phyloP scores from a whole-genome alignment of 371 early-diverging fungal genomes.

The Saksenaea vasiformis region DNA sequence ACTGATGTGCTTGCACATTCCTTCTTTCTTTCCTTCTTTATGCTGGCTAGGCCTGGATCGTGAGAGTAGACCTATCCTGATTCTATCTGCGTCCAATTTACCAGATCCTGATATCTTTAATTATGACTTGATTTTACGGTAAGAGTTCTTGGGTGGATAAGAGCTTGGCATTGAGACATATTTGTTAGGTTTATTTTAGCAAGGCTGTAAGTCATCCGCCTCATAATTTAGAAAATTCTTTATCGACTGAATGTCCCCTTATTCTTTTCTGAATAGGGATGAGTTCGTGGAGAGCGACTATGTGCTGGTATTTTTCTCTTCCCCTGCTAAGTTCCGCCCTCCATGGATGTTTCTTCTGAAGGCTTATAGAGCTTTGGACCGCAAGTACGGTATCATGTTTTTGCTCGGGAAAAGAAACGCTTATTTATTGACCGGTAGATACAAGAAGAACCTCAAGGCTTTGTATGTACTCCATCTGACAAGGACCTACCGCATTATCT shows the following conservation, averaged over 20 bases:
- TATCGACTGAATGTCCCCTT: background rate
- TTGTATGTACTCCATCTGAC: slow-evolving; percentile 85
- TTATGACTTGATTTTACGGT: slow-evolving; percentile 82
- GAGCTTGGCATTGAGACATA: background rate
- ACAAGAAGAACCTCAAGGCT: slow-evolving; percentile 91
- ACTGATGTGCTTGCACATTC: background rate
- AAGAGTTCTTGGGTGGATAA: slow-evolving; percentile 14
- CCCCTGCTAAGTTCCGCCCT: slow-evolving; percentile 77
- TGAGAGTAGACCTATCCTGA: slow-evolving; percentile 80
- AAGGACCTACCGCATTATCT: slow-evolving; percentile 38
- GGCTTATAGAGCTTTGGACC: slow-evolving; percentile 78
- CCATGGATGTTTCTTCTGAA: slow-evolving; percentile 83
- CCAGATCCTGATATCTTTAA: slow-evolving; percentile 76
- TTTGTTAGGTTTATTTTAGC: slow-evolving; percentile 37
- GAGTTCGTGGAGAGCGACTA: slow-evolving; percentile 87
- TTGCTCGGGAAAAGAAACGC: background rate
- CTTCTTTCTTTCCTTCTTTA: background rate
- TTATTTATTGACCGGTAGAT: slow-evolving; percentile 48
- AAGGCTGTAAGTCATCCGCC: slow-evolving; percentile 33
- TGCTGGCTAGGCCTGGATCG: slow-evolving; percentile 84
- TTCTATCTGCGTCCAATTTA: slow-evolving; percentile 78
- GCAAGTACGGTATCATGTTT: slow-evolving; percentile 53
- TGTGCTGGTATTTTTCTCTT: slow-evolving; percentile 83
- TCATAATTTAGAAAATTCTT: background rate
- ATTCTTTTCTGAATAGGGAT: slow-evolving; percentile 37